Evolutionary conservation across 495 filamentous ascomycete genomes (phyloP), one percentile per base, ranked within the genome.

Genomic region (Pyrenula massariospora): DNA sequence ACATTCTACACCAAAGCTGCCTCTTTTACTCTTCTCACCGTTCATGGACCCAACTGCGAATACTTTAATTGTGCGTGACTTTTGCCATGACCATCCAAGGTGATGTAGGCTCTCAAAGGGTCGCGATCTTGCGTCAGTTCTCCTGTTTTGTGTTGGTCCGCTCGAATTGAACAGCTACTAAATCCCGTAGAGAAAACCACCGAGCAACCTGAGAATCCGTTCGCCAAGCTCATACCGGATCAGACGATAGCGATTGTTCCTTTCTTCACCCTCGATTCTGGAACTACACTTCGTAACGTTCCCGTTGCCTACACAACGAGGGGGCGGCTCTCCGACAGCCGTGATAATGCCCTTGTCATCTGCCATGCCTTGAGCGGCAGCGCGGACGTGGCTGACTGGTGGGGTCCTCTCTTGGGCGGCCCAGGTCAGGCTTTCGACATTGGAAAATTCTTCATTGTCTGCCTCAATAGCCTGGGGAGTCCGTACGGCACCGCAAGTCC

Each of bases 331-430:
- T 86, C 87, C 0, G 77, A 86, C 22, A 72, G 81, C 25, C 74
- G 80, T 48, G 87, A 95, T 74, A 98, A 98, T 82, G 89, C 79
- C 55, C 84, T 98, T 84, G 86, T 98, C 54, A 95, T 98, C 62
- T 98, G 93, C 70, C 93, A 98, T 73, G 93, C 93, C 48, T 72
- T 98, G 61, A 95, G 93, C 36, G 93, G 93, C 53, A 96, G 91
- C 61, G 90, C 93, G 56, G 93, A 98, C 73, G 93, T 96, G 24
- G 81, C 83, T 57, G 93, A 98, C 73, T 98, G 93, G 93, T 98
- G 93, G 93, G 93, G 93, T 5, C 93, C 93, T 19, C 77, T 98
- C 21, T 81, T 97, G 10, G 91, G 91, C 24, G 89, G 91, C 10
- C 80, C 86, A 53, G 91, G 92, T 25, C 86, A 88, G 62, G 92